These are phyloP conservation scores for Elymus sibiricus DNA, from an alignment of 176 grass and related monocot species.

Conservation along the genomic window DNA sequence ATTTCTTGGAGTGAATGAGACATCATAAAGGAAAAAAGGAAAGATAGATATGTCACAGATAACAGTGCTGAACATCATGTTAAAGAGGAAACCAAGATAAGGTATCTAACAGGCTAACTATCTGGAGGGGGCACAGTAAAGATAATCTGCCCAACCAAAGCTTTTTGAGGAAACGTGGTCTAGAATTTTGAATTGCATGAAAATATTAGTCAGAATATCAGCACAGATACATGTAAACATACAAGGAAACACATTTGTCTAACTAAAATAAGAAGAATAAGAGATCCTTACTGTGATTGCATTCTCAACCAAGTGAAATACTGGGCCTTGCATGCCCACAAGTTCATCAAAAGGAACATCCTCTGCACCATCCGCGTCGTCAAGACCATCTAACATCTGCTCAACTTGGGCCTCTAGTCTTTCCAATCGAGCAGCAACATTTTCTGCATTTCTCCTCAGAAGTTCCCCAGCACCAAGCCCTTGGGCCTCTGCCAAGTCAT, in stretches of 20 bases:
- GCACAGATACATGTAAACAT: background rate
- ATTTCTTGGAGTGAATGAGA: background rate
- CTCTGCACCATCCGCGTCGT: conserved; percentile 98
- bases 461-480: conserved; percentile 80
- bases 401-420: conserved; percentile 98
- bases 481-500: conserved; percentile 74
- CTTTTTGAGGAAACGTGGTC: background rate
- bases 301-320: conserved; percentile 99
- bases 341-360: conserved; percentile 99
- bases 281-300: conserved; percentile 81
- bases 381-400: conserved; percentile 97
- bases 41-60: background rate
- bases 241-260: background rate
- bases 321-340: conserved; percentile 97
- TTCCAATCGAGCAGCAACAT: conserved; percentile 94
- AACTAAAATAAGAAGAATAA: background rate
- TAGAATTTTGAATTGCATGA: background rate
- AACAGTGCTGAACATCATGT: background rate
- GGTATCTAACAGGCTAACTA: background rate
- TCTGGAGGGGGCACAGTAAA: background rate
- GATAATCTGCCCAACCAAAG: background rate
- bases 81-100: background rate
- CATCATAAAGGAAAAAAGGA: background rate
- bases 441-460: conserved; percentile 96
- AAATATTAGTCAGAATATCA: background rate